Conservation (phyloP, 176 grass and related monocot species). For the Oropetium thomaeum region DNA sequence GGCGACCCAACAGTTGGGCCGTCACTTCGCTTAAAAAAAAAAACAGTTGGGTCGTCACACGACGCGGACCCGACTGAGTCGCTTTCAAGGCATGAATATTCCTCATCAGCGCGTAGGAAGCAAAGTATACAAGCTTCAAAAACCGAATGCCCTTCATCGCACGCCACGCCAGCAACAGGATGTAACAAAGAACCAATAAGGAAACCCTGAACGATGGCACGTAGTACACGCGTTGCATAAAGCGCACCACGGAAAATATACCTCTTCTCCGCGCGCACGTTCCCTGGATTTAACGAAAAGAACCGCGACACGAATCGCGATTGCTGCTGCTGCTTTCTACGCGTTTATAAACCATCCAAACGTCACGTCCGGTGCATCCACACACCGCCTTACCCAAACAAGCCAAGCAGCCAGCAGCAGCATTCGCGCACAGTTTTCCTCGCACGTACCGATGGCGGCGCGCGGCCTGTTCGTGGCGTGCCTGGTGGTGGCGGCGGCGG, state of each 20-base stretch:
- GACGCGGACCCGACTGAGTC: not conserved
- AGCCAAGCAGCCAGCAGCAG: not conserved
- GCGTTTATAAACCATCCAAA: conserved; percentile 13
- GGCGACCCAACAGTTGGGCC: no score
- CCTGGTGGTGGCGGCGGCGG: conserved; percentile 39
- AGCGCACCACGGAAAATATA: not conserved
- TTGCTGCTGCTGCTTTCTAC: not conserved
- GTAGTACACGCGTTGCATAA: conserved; percentile 31
- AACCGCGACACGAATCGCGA: conserved; percentile 20
- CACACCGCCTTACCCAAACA: not conserved
- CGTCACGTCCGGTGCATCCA: not conserved
- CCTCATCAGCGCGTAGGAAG: conserved; percentile 27
- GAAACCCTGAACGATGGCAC: conserved; percentile 24
- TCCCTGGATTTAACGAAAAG: conserved; percentile 45
- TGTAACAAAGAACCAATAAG: not conserved
- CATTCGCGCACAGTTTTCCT: not conserved
- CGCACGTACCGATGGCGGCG: conserved; percentile 52
- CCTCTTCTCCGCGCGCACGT: conserved; percentile 32
- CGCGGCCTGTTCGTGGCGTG: conserved; percentile 37
- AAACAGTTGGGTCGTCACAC: no score
- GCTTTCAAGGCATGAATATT: conserved; percentile 62
- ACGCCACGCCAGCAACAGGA: not conserved
- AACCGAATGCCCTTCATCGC: not conserved
- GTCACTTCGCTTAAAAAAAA: no score
- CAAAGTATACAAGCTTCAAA: conserved; percentile 67